A percentile compares a stretch with the other conserved stretches of the same genome.
Evolutionary conservation across 2,329 filamentous ascomycete genomes (phyloP).

Genomic region (Claviceps sp.): DNA sequence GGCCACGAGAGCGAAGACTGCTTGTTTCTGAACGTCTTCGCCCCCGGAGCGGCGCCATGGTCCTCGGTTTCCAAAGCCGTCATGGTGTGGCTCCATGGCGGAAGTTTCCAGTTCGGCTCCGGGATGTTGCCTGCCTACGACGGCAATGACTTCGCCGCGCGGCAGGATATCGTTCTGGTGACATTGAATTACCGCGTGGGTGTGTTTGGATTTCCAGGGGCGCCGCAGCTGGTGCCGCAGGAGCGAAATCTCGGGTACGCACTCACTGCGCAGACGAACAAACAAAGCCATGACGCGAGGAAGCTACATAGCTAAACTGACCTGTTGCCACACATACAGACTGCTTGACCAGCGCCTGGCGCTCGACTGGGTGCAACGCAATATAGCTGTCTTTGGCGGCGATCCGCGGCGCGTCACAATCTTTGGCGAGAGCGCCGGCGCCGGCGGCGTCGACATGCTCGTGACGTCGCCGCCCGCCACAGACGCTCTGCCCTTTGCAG

Average conservation of each 20-base stretch:
- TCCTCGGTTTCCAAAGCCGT: conserved; percentile 8
- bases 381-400: conserved; percentile 51
- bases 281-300: too few species aligned
- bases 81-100: conserved; percentile 15
- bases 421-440: conserved; percentile 1
- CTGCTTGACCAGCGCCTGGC: conserved; percentile 37
- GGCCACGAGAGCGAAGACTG: conserved; percentile 13
- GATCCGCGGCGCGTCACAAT: conserved; percentile 47
- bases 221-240: neutral
- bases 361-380: conserved; percentile 48
- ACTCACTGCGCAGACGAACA: too few species aligned
- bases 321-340: neutral
- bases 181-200: conserved; percentile 22
- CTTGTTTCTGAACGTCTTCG: conserved; percentile 7
- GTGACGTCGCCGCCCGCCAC: conserved; percentile 9
- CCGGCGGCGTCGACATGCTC: neutral
- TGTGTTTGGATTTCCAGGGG: conserved; percentile 21
- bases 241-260: neutral
- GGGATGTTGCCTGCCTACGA: conserved; percentile 7
- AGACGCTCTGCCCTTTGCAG: conserved; percentile 15
- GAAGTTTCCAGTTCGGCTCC: conserved; percentile 9
- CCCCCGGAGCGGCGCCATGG: conserved; percentile 5
- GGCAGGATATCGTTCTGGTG: conserved; percentile 12
- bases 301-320: too few species aligned
- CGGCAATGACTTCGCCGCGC: neutral